These are phyloP conservation scores for Podospora sp. DNA, from an alignment of 495 filamentous ascomycete species.

Conservation along the genomic window DNA sequence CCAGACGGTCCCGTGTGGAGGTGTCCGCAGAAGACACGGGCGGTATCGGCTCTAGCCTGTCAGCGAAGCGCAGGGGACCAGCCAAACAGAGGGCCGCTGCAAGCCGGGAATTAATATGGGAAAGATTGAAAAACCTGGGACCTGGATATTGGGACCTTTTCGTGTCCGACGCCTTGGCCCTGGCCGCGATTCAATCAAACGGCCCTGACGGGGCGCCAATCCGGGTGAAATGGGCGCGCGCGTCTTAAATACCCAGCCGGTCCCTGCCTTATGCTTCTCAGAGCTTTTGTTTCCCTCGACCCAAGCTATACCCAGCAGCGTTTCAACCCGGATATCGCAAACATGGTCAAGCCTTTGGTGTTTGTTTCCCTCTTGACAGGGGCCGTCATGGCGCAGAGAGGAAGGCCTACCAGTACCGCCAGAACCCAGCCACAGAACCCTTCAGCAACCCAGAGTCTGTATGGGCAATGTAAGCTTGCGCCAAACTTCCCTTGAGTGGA, in stretches of 20 bases:
- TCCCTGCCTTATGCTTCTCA: not conserved
- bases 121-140: constrained; percentile 26
- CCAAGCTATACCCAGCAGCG: not conserved
- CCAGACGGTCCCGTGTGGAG: not conserved
- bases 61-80: constrained; percentile 2
- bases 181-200: not conserved
- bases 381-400: constrained; percentile 14
- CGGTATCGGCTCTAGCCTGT: not conserved
- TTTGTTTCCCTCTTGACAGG: constrained; percentile 20
- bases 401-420: constrained; percentile 9
- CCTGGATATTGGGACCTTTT: constrained; percentile 23
- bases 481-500: not conserved
- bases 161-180: constrained; percentile 22
- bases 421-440: not conserved
- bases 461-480: constrained; percentile 28
- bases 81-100: constrained; percentile 1
- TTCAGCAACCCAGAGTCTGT: constrained; percentile 22
- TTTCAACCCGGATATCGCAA: not conserved
- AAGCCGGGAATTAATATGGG: constrained; percentile 25
- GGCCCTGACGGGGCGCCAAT: constrained; percentile 9
- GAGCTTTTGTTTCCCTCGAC: not conserved
- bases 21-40: constrained; percentile 7
- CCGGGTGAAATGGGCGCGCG: constrained; percentile 20
- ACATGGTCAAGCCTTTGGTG: constrained; percentile 22
- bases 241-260: constrained; percentile 14